Evolutionary conservation across 1,284 basidiomycete genomes (phyloP), one percentile per base, ranked within the genome.

Genomic region (Malassezia japonica): DNA sequence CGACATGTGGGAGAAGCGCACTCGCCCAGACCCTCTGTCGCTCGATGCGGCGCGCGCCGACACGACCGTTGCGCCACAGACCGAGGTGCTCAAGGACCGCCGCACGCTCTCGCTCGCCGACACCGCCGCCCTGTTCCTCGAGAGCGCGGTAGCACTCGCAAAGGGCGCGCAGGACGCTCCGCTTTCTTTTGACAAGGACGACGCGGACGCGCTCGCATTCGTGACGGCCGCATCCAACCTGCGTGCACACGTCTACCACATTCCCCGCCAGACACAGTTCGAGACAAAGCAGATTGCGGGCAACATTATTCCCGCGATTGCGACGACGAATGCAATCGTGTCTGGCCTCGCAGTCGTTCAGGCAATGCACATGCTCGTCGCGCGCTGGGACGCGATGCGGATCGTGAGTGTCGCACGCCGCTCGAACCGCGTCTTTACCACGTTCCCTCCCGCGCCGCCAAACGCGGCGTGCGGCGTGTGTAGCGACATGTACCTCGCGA

Each of bases 231-330:
- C 90, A 0, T 85, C 90, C 6, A 99, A 99, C 76, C 77, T 99
- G 33, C 83, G 92, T 4, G 87, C 88, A 0, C 80, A 81, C 6
- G 87, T 90, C 0, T 96, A 96, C 72, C 83, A 83, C 5, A 99
- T 99, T 41, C 61, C 62, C 21, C 79, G 81, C 8, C 90, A 92
- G 76, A 95, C 89, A 3, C 81, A 89, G 8, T 99, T 94, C 83
- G 85, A 96, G 72, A 83, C 96, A 47, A 98, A 98, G 90, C 90
- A 96, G 76, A 96, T 96, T 87, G 94, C 94, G 0, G 92, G 94
- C 10, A 99, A 98, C 76, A 98, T 98, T 72, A 73, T 74, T 43
- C 94, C 94, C 1, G 94, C 94, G 1, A 96, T 98, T 62, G 94
- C 94, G 2, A 96, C 94, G 0, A 99, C 94, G 7, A 99, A 99